Evolutionary conservation across 2,329 filamentous ascomycete species (phyloP), one percentile per base, ranked within the genome.

Genomic region (Fusarium sp.): DNA sequence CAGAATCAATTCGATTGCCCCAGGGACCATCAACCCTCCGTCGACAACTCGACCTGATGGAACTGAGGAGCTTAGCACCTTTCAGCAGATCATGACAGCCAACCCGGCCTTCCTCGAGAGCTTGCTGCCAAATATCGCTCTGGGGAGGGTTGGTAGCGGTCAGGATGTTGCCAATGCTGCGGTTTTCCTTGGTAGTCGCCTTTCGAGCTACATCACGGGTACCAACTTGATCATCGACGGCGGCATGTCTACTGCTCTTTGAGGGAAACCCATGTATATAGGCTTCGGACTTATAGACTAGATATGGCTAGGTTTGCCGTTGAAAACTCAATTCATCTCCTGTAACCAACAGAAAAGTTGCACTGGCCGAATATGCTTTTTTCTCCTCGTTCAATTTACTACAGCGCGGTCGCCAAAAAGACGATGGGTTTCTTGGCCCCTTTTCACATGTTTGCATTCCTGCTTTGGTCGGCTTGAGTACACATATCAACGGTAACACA

Each of bases 151-250:
- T 1, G 78, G 79, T 1, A 27, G 37, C 18, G 70, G 63, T 0
- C 61, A 78, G 30, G 78, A 80, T 14, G 30, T 78, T 0, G 77
- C 78, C 0, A 80, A 80, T 13, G 73, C 76, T 0, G 76, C 73
- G 1, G 18, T 80, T 1, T 80, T 79, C 14, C 25, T 80, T 4
- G 75, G 73, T 0, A 79, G 79, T 4, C 32, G 20, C 0, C 71
- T 80, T 1, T 72, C 77, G 1, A 73, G 61, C 25, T 80, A 72
- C 20, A 71, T 76, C 4, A 68, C 59, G 0, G 79, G 79, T 20
- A 39, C 69, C 0, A 78, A 69, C n/a, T 11, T 80, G 14, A 2
- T 77, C 10, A 48, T 80, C 1, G 79, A 80, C 63, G 79, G 79
- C 2, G 74, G 65, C 13, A 64, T 76, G 48, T 68, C 70, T 2